Evolutionary conservation across 2,329 filamentous ascomycete species (phyloP), one percentile per base, ranked within the genome.

Genomic region (Arachnopeziza araneosa): DNA sequence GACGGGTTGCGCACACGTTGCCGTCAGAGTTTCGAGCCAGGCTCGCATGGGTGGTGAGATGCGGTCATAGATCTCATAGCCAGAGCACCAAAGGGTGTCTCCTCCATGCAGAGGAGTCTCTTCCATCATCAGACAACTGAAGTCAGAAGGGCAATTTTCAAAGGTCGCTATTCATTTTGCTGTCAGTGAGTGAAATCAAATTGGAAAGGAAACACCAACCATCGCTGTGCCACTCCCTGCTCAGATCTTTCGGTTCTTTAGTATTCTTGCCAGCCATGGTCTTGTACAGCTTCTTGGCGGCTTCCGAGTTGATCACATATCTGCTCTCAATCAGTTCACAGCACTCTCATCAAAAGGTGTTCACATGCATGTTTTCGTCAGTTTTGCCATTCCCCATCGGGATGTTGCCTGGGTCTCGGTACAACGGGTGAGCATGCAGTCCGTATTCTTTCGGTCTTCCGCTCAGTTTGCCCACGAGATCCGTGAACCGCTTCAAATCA

Each of bases 21-120:
- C 84, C 0, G 82, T 86, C 19, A 87, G 71, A 0, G 72, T 72
- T 57, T 87, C 83, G 49, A 87, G 76, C 70, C 86, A 85, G 23
- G 72, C 72, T 59, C 81, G 82, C 58, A 82, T 80, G 0, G 80
- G 75, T 2, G 75, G 74, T 5, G 80, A 84, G 59, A 89, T 77
- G 36, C 83, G 79, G 67, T 88, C 85, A 67, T 86, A 88, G 30
- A 49, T 51, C 22, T 56, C 54, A 44, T 87, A 87, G 1, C 83
- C 84, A 0, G 83, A 85, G 0, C 84, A 85, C 83, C 84, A 88
- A 10, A 88, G 77, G 0, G 85, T 87, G 70, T 81, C 78, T 76
- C 82, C 78, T 7, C 83, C 83, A 0, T 74, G 72, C 54, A 68
- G 67, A 0, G 77, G 77, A 14, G 75, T 72, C 67, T 77, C 69